Percentiles rank a stretch among this genome's conserved stretches.
Conservation (phyloP, 73 alveolate genomes). For the Tetrahymena borealis region DNA sequence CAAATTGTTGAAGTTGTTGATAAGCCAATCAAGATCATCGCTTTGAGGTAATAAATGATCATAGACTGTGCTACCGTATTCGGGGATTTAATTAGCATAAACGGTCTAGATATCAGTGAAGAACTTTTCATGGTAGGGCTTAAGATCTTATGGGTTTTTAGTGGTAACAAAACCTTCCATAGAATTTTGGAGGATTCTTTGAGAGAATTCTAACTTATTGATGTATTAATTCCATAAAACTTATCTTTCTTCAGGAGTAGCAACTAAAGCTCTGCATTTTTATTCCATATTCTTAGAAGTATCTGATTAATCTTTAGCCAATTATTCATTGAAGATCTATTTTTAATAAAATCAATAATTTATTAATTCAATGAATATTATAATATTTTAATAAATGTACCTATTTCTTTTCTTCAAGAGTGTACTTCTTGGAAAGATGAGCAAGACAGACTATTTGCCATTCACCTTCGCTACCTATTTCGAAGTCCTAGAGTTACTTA, state of each 20-base stretch:
- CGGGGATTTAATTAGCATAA: conserved; percentile 1
- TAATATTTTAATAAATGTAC: too few relatives aligned
- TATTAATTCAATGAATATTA: not conserved
- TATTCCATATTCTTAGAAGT: conserved; percentile 10
- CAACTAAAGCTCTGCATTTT: conserved; percentile 9
- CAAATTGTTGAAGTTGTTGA: not conserved
- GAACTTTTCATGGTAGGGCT: conserved; percentile 26
- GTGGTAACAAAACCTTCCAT: conserved; percentile 38
- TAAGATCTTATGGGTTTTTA: not conserved
- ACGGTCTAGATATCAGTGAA: conserved; percentile 2
- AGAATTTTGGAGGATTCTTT: conserved; percentile 4
- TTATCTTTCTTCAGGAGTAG: conserved; percentile 17
- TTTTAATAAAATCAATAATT: not conserved
- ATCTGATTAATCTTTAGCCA: conserved; percentile 19
- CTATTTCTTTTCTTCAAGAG: not conserved
- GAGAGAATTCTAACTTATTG: conserved; percentile 20
- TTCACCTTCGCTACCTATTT: conserved; percentile 8
- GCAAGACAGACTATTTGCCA: conserved; percentile 33
- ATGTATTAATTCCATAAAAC: conserved; percentile 12
- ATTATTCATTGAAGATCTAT: conserved; percentile 9
- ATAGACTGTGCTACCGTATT: conserved; percentile 13
- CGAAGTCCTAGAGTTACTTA: not conserved
- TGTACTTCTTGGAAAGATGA: not conserved
- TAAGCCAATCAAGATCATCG: conserved; percentile 27
- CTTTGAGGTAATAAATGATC: conserved; percentile 18